These are phyloP conservation scores for Phycomyces blakesleeanus DNA, from an alignment of 192 early-diverging fungal genomes.

Conservation along the genomic window DNA sequence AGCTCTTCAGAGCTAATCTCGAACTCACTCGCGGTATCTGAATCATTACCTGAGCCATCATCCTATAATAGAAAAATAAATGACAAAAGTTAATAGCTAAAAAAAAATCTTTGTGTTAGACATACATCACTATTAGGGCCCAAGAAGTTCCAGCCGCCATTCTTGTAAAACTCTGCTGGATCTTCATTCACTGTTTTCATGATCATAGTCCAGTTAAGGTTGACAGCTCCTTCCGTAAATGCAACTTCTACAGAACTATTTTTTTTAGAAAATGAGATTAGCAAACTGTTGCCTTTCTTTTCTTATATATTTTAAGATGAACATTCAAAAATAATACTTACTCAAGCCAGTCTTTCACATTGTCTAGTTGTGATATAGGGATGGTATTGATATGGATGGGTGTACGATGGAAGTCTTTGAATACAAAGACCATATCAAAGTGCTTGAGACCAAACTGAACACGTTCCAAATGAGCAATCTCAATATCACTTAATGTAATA, in stretches of 20 bases:
- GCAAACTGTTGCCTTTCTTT: no score
- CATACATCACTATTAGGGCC: slow-evolving; percentile 56
- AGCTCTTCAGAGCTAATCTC: slow-evolving; percentile 55
- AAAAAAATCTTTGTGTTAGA: background rate
- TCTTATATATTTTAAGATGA: no score
- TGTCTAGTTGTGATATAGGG: slow-evolving; percentile 85
- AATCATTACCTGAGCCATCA: slow-evolving; percentile 52
- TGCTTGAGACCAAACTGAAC: slow-evolving; percentile 96
- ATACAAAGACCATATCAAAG: slow-evolving; percentile 98
- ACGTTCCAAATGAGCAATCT: slow-evolving; percentile 94
- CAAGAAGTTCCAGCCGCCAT: slow-evolving; percentile 94
- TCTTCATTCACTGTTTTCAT: slow-evolving; percentile 98
- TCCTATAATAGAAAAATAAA: slow-evolving; percentile 30
- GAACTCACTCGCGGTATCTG: slow-evolving; percentile 59
- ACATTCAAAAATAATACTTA: slow-evolving; percentile 28
- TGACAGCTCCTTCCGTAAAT: slow-evolving; percentile 91
- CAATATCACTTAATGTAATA: slow-evolving; percentile 87
- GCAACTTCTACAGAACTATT: slow-evolving; percentile 82
- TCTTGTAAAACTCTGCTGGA: slow-evolving; percentile 84
- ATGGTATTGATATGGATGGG: slow-evolving; percentile 97
- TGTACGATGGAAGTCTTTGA: slow-evolving; percentile 86
- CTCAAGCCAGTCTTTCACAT: slow-evolving; percentile 94
- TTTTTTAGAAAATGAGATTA: background rate
- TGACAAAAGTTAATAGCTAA: background rate
- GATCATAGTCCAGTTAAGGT: slow-evolving; percentile 92